Percentiles rank a stretch among this genome's conserved stretches.
phyloP scores from a whole-genome alignment of 257 asterid species.

The Solanum rostratum region DNA sequence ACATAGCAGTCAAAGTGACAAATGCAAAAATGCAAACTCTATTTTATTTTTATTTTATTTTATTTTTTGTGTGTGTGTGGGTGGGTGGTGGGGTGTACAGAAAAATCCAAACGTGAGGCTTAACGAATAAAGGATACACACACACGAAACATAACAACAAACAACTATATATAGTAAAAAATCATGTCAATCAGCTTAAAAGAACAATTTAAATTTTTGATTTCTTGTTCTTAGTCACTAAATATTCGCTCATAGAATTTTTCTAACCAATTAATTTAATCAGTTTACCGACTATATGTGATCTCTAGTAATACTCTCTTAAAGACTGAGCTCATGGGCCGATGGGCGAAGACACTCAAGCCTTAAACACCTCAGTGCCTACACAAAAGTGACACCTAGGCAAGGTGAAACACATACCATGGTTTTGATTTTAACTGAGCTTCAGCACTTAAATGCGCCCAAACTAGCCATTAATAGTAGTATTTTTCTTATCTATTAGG shows the following conservation, averaged over 20 bases:
- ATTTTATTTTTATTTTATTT: too few species aligned
- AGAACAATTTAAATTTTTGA: background rate
- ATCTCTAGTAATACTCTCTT: background rate
- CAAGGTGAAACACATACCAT: background rate
- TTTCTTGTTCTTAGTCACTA: background rate
- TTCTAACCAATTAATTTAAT: background rate
- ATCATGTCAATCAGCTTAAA: background rate
- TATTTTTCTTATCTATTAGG: background rate
- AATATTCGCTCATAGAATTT: background rate
- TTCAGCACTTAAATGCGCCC: background rate
- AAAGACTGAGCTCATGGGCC: background rate
- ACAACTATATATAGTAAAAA: background rate
- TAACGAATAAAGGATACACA: background rate
- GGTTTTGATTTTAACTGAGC: background rate
- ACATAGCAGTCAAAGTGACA: background rate
- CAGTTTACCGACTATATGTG: background rate
- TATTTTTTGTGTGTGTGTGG: too few species aligned
- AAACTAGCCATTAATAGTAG: background rate
- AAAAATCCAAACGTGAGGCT: background rate
- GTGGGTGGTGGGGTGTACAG: background rate
- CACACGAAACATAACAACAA: background rate
- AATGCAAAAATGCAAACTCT: background rate
- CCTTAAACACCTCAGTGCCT: background rate
- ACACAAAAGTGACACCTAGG: background rate
- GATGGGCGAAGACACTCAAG: background rate